These are phyloP conservation scores for Amanita polypyramis DNA, from an alignment of 768 basidiomycete genomes.

Conservation along the genomic window DNA sequence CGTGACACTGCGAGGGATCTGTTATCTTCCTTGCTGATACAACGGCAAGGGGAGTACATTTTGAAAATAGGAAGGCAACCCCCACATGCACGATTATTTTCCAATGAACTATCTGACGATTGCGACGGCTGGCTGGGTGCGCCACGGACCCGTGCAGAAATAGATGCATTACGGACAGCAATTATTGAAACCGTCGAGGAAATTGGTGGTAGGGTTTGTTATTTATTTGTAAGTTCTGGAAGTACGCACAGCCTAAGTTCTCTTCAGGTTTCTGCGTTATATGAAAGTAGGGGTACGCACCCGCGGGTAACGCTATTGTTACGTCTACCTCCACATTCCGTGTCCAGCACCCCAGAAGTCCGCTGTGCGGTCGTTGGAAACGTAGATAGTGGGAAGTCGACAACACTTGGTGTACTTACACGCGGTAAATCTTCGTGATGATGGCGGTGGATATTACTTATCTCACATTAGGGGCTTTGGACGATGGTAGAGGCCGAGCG, in stretches of 20 bases:
- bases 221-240: background rate
- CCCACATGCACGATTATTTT: constrained; percentile 42
- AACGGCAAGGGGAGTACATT: constrained; percentile 62
- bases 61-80: constrained; percentile 65
- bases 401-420: constrained; percentile 91
- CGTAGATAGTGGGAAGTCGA: constrained; percentile 90
- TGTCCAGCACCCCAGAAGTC: constrained; percentile 80
- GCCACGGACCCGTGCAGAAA: constrained; percentile 37
- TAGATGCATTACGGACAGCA: constrained; percentile 33
- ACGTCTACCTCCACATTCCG: constrained; percentile 65
- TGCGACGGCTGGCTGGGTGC: constrained; percentile 46
- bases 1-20: constrained; percentile 51
- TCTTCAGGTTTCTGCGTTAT: constrained; percentile 32
- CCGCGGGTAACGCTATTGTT: constrained; percentile 53
- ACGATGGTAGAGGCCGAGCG: constrained; percentile 73
- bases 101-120: constrained; percentile 33
- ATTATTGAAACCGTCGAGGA: constrained; percentile 53
- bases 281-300: constrained; percentile 33
- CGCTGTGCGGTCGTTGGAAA: constrained; percentile 95
- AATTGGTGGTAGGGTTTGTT: constrained; percentile 64
- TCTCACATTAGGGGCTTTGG: constrained; percentile 46
- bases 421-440: constrained; percentile 42
- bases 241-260: background rate
- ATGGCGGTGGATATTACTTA: constrained; percentile 1
- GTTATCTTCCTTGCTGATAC: constrained; percentile 58